Conservation (phyloP, 345 rosid genomes). For the Eucalyptus pauciflora region DNA sequence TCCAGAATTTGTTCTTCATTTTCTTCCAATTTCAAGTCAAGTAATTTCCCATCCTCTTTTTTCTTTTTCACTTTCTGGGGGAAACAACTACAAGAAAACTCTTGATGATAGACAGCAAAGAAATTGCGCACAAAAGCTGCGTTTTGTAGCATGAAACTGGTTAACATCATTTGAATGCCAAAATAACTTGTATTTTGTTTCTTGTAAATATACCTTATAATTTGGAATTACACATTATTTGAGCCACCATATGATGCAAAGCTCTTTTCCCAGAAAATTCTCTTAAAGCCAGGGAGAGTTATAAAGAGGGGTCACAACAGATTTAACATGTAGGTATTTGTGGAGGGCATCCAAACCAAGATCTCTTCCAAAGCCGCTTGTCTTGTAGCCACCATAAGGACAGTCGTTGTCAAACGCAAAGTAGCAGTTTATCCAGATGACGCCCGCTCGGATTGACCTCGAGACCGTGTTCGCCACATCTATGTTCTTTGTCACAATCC, state of each 20-base stretch:
- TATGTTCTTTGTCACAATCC: constrained; percentile 49
- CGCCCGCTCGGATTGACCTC: constrained; percentile 56
- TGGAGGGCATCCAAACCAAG: constrained; percentile 49
- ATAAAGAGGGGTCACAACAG: constrained; percentile 57
- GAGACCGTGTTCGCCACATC: constrained; percentile 60
- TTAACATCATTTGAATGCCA: neutral
- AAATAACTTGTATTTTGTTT: neutral
- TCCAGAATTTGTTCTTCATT: neutral
- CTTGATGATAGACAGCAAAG: neutral
- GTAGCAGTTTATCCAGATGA: constrained; percentile 68
- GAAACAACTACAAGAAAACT: neutral
- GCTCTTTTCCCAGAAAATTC: neutral
- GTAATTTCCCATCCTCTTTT: neutral
- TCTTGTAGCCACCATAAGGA: constrained; percentile 66
- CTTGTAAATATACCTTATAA: neutral
- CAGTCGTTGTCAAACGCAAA: constrained; percentile 44
- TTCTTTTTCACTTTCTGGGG: neutral
- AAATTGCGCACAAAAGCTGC: neutral
- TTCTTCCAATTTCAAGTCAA: neutral
- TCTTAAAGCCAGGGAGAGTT: constrained; percentile 38
- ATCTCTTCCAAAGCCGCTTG: constrained; percentile 66
- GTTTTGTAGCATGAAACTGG: neutral
- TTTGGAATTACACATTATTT: neutral
- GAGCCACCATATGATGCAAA: neutral
- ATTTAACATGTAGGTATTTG: constrained; percentile 49